Percentiles rank a stretch among this genome's conserved stretches.
These are phyloP conservation scores for Eimeria necatrix DNA, from an alignment of 169 alveolate species.

Conservation along the genomic window DNA sequence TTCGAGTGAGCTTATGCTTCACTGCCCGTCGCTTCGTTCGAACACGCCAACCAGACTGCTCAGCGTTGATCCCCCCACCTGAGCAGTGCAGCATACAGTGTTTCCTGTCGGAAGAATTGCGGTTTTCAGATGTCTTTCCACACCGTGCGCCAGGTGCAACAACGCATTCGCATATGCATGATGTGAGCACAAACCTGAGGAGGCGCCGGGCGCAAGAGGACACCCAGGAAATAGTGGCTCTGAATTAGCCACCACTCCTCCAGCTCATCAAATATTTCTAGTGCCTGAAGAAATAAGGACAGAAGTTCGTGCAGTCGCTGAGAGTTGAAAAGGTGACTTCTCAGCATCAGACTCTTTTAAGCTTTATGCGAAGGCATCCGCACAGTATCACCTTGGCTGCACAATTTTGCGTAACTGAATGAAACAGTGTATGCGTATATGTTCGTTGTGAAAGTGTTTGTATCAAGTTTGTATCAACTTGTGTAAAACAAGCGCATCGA, in stretches of 20 bases:
- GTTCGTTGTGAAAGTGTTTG: no score
- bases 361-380: no score
- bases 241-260: slow-evolving; percentile 88
- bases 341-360: no score
- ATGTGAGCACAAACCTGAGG: background rate
- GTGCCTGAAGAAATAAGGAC: slow-evolving; percentile 59
- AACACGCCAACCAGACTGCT: background rate
- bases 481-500: background rate
- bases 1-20: background rate
- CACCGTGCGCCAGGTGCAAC: no score
- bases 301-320: background rate
- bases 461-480: no score
- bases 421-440: no score
- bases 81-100: background rate
- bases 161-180: no score
- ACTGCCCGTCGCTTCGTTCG: background rate
- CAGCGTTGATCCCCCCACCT: background rate
- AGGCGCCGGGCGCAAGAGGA: slow-evolving; percentile 38
- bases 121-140: no score
- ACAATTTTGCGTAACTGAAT: no score
- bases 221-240: slow-evolving; percentile 63
- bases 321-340: background rate
- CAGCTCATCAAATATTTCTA: slow-evolving; percentile 87
- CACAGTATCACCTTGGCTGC: no score
- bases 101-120: no score